Evolutionary conservation across 805 yeast species (phyloP).

Genomic region (Saccharomyces cerevisiae): DNA sequence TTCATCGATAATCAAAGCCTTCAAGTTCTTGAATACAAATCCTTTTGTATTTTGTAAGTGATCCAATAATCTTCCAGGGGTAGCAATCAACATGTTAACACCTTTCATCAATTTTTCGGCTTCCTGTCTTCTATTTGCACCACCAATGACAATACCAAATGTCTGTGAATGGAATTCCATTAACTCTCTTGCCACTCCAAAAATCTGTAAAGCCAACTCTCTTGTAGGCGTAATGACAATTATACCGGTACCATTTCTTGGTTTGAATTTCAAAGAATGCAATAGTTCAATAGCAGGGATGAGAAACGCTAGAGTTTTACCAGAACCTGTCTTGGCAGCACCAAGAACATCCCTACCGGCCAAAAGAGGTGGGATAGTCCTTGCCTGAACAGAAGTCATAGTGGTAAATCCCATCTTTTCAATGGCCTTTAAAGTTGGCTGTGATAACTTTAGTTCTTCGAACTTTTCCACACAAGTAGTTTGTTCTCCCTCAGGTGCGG

Average conservation of each 20-base stretch:
- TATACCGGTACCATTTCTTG: slow-evolving; percentile 97
- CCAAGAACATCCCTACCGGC: slow-evolving; percentile 97
- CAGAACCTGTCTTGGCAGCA: slow-evolving; percentile 99
- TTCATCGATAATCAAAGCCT: slow-evolving; percentile 91
- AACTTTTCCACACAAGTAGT: slow-evolving; percentile 19
- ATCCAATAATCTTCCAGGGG: slow-evolving; percentile 95
- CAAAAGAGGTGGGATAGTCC: slow-evolving; percentile 90
- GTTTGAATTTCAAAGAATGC: slow-evolving; percentile 85
- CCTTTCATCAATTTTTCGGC: slow-evolving; percentile 92
- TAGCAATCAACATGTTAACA: slow-evolving; percentile 87
- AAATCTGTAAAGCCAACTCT: slow-evolving; percentile 93
- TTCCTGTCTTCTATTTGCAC: slow-evolving; percentile 95
- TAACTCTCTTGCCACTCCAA: slow-evolving; percentile 93
- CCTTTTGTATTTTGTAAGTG: slow-evolving; percentile 94
- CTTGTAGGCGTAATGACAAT: slow-evolving; percentile 94
- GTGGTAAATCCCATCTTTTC: slow-evolving; percentile 79
- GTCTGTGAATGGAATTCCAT: slow-evolving; percentile 90
- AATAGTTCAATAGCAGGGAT: slow-evolving; percentile 93
- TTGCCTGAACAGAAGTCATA: slow-evolving; percentile 92
- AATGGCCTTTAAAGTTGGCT: slow-evolving; percentile 74
- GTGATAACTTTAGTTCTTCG: slow-evolving; percentile 58
- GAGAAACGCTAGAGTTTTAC: slow-evolving; percentile 91
- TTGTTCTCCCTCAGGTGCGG: slow-evolving; percentile 6
- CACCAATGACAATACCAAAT: slow-evolving; percentile 94
- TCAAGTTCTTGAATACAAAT: slow-evolving; percentile 86